phyloP scores from a whole-genome alignment of 495 filamentous ascomycete species.

The Daldinia caldariorum region DNA sequence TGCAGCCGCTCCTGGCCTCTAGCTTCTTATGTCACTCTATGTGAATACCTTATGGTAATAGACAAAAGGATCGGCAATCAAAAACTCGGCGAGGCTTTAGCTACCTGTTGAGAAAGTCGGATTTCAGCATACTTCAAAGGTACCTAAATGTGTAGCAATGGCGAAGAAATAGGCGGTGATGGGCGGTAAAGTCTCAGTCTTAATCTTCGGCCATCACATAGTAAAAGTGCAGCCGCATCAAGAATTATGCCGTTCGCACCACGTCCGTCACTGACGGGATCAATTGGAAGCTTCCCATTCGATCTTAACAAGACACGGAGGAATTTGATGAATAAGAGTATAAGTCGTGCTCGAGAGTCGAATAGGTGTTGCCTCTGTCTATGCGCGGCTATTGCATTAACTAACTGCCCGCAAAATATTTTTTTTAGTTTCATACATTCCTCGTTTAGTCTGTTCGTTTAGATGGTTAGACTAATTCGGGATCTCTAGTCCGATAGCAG shows the following conservation, averaged over 20 bases:
- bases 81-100: not conserved
- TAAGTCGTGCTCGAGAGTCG: conserved; percentile 19
- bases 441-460: conserved; percentile 20
- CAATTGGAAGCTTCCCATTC: conserved; percentile 20
- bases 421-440: not conserved
- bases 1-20: conserved; percentile 8
- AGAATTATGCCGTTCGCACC: not conserved
- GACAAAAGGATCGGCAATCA: conserved; percentile 14
- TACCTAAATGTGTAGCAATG: not conserved
- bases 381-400: not conserved
- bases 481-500: not conserved
- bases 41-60: not conserved
- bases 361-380: not conserved
- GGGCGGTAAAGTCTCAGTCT: not conserved
- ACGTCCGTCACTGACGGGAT: not conserved
- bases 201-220: not conserved
- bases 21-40: conserved; percentile 1
- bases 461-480: conserved; percentile 10
- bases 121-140: not conserved
- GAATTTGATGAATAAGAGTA: conserved; percentile 9
- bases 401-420: conserved; percentile 16
- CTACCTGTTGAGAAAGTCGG: not conserved
- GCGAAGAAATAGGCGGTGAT: not conserved
- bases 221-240: not conserved
- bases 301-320: conserved; percentile 12